These are phyloP conservation scores for Ganoderma sinense DNA, from an alignment of 1,284 basidiomycete genomes.

Conservation along the genomic window DNA sequence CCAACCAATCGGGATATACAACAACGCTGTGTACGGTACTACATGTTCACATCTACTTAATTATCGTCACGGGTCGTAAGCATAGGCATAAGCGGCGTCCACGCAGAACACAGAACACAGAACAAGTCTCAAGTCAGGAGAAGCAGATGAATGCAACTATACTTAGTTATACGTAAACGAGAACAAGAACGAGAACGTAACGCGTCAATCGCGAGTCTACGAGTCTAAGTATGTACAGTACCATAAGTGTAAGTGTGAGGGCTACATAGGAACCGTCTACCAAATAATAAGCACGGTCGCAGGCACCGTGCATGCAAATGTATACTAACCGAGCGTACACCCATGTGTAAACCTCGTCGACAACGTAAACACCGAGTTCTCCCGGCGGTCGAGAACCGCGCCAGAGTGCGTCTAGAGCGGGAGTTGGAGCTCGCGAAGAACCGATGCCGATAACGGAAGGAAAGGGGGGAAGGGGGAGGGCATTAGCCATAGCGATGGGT, in stretches of 20 bases:
- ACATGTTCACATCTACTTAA: neutral
- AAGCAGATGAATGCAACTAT: too few relatives aligned
- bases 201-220: neutral
- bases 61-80: neutral
- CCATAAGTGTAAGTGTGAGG: too few relatives aligned
- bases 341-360: neutral
- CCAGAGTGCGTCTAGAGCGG: neutral
- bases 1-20: neutral
- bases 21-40: neutral
- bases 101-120: neutral
- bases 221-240: too few relatives aligned
- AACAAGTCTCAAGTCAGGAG: too few relatives aligned
- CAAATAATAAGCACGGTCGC: neutral
- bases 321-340: too few relatives aligned
- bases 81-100: neutral
- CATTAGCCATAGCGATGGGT: slow-evolving; percentile 6
- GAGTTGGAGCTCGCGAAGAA: neutral
- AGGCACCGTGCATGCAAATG: neutral
- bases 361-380: neutral
- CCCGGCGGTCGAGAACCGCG: neutral
- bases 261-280: neutral
- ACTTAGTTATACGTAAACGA: too few relatives aligned
- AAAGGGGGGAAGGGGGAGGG: neutral
- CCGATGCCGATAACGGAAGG: neutral
- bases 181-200: neutral